A percentile compares a stretch with the other conserved stretches of the same genome.
These are phyloP conservation scores for Terfezia boudieri DNA, from an alignment of 495 filamentous ascomycete genomes.

Conservation along the genomic window DNA sequence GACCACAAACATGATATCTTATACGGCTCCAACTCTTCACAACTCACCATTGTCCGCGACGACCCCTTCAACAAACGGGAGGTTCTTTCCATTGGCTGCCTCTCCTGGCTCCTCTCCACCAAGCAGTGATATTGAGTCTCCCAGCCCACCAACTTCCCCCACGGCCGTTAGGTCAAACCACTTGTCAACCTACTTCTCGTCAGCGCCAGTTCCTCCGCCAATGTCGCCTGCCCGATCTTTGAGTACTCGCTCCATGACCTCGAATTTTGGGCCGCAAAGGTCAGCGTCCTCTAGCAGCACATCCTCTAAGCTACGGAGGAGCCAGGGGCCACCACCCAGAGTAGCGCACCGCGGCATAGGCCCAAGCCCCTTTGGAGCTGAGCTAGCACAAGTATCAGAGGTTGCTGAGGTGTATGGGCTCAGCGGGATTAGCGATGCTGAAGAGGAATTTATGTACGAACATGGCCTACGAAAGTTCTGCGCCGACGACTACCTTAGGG, in stretches of 20 bases:
- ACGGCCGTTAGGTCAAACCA: conserved; percentile 49
- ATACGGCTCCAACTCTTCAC: conserved; percentile 67
- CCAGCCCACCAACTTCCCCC: conserved; percentile 30
- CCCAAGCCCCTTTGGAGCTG: conserved; percentile 44
- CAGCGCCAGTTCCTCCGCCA: conserved; percentile 20
- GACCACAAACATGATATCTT: conserved; percentile 88
- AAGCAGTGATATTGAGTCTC: conserved; percentile 23
- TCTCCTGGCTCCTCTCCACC: conserved; percentile 33
- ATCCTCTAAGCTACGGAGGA: conserved; percentile 20
- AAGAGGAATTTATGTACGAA: conserved; percentile 40
- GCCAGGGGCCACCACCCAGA: conserved; percentile 17
- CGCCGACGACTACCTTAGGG: conserved; percentile 61
- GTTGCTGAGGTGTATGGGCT: conserved; percentile 70
- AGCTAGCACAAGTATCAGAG: conserved; percentile 52
- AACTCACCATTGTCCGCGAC: neutral
- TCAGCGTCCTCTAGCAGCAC: conserved; percentile 19
- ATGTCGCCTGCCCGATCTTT: conserved; percentile 24
- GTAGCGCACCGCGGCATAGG: conserved; percentile 12
- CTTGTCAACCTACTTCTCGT: conserved; percentile 56
- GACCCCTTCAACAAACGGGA: neutral
- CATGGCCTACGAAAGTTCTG: conserved; percentile 52
- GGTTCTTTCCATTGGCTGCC: conserved; percentile 11
- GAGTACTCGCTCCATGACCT: conserved; percentile 7
- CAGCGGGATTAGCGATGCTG: conserved; percentile 33
- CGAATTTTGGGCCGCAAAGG: conserved; percentile 11